phyloP scores from a whole-genome alignment of 2,329 filamentous ascomycete genomes.

The Trichoderma sp. region DNA sequence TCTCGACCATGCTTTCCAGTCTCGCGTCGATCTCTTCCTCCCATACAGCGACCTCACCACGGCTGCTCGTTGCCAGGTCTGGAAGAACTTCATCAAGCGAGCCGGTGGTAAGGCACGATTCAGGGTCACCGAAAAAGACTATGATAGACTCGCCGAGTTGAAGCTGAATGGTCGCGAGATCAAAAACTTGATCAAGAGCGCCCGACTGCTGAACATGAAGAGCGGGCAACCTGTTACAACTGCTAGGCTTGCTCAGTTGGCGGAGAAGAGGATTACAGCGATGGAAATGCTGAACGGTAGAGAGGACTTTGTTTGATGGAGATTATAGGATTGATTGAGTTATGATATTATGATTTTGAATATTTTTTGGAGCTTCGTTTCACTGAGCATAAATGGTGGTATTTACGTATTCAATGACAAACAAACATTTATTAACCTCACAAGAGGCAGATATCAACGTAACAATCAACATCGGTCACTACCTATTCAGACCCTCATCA shows the following conservation, averaged over 20 bases:
- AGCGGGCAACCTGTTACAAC: not conserved
- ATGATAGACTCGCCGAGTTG: not conserved
- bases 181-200: not conserved
- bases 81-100: not conserved
- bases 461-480: not conserved
- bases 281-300: not conserved
- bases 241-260: not conserved
- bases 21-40: not conserved
- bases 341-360: not conserved
- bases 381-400: not conserved
- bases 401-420: not conserved
- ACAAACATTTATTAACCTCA: not conserved
- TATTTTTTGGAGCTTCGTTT: not conserved
- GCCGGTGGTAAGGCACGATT: not conserved
- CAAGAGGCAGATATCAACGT: not conserved
- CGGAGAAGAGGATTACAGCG: not conserved
- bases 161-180: not conserved
- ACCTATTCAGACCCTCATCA: not conserved
- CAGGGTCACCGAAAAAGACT: not conserved
- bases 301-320: not conserved
- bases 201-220: not conserved
- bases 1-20: not conserved
- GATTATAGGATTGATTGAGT: not conserved
- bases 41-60: not conserved
- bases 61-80: not conserved